These are phyloP conservation scores for Malassezia obtusa DNA, from an alignment of 1,284 basidiomycete species.

Conservation along the genomic window DNA sequence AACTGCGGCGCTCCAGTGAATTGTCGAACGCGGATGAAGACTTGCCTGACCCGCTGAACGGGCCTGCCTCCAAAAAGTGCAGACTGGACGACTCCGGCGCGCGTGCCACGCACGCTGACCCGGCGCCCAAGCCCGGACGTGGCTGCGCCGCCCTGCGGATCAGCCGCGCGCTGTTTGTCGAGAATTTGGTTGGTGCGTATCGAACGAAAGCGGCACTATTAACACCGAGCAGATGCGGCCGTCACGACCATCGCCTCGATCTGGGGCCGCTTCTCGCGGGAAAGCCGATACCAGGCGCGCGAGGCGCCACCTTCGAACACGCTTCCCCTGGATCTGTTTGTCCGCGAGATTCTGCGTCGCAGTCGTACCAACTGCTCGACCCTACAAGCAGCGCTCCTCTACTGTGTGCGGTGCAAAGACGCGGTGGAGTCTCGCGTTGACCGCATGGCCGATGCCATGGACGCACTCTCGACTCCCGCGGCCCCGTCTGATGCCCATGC, in stretches of 20 bases:
- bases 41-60: background rate
- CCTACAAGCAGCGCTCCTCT: constrained; percentile 41
- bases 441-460: background rate
- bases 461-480: background rate
- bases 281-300: constrained; percentile 9
- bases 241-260: constrained; percentile 9
- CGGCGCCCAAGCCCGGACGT: background rate
- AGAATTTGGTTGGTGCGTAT: constrained; percentile 16
- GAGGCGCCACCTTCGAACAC: constrained; percentile 10
- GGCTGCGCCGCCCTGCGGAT: background rate
- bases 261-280: constrained; percentile 19
- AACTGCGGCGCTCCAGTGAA: constrained; percentile 5
- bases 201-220: too few relatives aligned
- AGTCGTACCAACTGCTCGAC: constrained; percentile 42
- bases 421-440: constrained; percentile 14
- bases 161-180: constrained; percentile 11
- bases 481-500: background rate
- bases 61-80: constrained; percentile 5
- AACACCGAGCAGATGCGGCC: background rate
- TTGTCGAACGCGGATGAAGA: background rate
- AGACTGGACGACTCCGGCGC: background rate
- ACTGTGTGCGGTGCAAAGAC: constrained; percentile 31
- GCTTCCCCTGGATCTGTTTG: constrained; percentile 37
- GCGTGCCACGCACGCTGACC: background rate
- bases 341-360: constrained; percentile 43